Conservation (phyloP, 371 early-diverging fungal species). For the Cokeromyces recurvatus region DNA sequence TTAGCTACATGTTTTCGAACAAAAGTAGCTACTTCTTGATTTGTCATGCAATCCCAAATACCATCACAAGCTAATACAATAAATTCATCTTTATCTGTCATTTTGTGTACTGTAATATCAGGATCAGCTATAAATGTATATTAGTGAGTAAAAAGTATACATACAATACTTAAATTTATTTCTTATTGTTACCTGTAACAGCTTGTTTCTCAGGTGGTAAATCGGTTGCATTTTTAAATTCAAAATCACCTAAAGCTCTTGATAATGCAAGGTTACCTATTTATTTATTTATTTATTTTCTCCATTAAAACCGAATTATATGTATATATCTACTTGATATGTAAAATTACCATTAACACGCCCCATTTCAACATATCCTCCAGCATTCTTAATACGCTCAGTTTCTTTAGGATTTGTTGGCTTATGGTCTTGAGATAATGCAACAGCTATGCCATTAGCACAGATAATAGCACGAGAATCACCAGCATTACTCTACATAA, state of each 20-base stretch:
- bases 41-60: constrained; percentile 96
- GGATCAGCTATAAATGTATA: constrained; percentile 89
- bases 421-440: constrained; percentile 93
- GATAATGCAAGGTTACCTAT: constrained; percentile 88
- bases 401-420: constrained; percentile 78
- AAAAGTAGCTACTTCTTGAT: constrained; percentile 84
- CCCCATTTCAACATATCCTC: constrained; percentile 93
- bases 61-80: constrained; percentile 96
- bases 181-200: constrained; percentile 73
- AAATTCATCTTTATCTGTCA: constrained; percentile 83
- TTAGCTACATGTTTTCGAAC: constrained; percentile 64
- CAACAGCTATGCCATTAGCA: constrained; percentile 62
- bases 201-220: constrained; percentile 83
- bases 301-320: too few species aligned
- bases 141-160: too few species aligned
- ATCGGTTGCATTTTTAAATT: constrained; percentile 78
- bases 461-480: constrained; percentile 91
- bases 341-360: constrained; percentile 92
- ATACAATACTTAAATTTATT: too few species aligned
- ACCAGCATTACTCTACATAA: constrained; percentile 82
- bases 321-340: too few species aligned
- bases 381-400: constrained; percentile 79
- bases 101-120: constrained; percentile 63
- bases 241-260: constrained; percentile 95
- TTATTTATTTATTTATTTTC: too few species aligned